phyloP scores from a whole-genome alignment of 2,329 filamentous ascomycete species.

The Penicillium expansum region DNA sequence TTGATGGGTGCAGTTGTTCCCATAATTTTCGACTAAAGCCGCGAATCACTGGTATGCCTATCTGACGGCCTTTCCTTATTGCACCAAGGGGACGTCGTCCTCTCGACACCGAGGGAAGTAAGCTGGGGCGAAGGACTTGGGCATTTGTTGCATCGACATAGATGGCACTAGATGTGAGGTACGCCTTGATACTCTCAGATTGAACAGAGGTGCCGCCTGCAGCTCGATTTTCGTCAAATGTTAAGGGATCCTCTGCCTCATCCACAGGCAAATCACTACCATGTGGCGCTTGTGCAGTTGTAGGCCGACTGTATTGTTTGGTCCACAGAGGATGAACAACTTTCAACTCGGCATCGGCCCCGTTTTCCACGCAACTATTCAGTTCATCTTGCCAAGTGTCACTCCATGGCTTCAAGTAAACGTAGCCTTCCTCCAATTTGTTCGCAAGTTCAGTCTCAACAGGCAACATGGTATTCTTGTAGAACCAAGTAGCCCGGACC shows the following conservation, averaged over 20 bases:
- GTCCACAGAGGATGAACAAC: constrained; percentile 82
- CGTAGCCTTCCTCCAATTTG: constrained; percentile 85
- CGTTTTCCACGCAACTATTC: constrained; percentile 84
- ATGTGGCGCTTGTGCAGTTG: constrained; percentile 39
- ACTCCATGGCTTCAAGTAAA: constrained; percentile 81
- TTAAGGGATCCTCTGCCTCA: constrained; percentile 10
- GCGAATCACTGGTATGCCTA: constrained; percentile 83
- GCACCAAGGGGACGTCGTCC: constrained; percentile 76
- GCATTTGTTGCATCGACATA: constrained; percentile 76
- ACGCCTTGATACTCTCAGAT: constrained; percentile 55
- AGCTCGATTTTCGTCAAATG: constrained; percentile 41
- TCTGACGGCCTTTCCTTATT: constrained; percentile 75
- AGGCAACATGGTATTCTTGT: constrained; percentile 89
- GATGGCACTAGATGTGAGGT: constrained; percentile 75
- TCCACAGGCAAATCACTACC: constrained; percentile 23
- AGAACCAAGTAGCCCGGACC: constrained; percentile 91
- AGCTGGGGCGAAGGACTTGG: constrained; percentile 79
- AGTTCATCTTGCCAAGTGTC: constrained; percentile 92
- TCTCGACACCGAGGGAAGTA: constrained; percentile 82
- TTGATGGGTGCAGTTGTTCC: constrained; percentile 66
- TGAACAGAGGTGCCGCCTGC: constrained; percentile 41
- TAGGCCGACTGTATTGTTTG: constrained; percentile 42
- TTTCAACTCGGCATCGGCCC: constrained; percentile 86
- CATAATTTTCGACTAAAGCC: constrained; percentile 79
- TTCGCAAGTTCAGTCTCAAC: constrained; percentile 84